A percentile compares a stretch with the other conserved stretches of the same genome.
phyloP scores from a whole-genome alignment of 208 protist species.

The Plasmodiophora brassicae region DNA sequence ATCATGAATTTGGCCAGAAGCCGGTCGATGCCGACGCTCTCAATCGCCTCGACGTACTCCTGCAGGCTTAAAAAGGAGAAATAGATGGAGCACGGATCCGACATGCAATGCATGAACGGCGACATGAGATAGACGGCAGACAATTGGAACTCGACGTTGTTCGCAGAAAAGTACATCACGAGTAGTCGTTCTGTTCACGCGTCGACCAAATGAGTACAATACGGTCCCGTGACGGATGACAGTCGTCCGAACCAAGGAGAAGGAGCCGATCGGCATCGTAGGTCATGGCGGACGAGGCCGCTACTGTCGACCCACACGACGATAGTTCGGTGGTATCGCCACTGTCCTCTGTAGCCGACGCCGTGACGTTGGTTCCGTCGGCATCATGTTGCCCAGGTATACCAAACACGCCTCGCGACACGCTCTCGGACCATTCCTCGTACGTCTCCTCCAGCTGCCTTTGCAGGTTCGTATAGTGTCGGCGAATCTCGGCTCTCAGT shows the following conservation, averaged over 20 bases:
- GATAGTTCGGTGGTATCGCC: not conserved
- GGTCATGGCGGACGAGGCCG: not conserved
- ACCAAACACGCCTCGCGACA: not conserved
- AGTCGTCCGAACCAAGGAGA: not conserved
- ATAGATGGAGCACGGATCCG: not conserved
- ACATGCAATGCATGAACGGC: slow-evolving; percentile 21
- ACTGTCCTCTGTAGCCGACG: not conserved
- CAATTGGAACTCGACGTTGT: not conserved
- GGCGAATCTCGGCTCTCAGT: slow-evolving; percentile 11
- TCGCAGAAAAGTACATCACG: not conserved
- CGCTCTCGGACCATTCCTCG: not conserved
- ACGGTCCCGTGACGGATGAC: not conserved
- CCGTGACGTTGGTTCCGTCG: not conserved
- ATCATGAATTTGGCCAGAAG: slow-evolving; percentile 18
- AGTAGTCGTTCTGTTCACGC: not conserved
- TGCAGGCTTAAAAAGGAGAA: not conserved
- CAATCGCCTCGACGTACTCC: slow-evolving; percentile 17
- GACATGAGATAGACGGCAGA: not conserved
- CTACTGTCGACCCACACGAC: not conserved
- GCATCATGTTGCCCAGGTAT: not conserved
- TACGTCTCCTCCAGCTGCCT: not conserved
- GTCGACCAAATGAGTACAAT: not conserved
- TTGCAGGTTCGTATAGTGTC: not conserved
- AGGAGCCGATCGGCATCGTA: not conserved
- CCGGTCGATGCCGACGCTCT: not conserved